phyloP scores from a whole-genome alignment of 2,329 filamentous ascomycete species.

The Colletotrichum cuscutae region DNA sequence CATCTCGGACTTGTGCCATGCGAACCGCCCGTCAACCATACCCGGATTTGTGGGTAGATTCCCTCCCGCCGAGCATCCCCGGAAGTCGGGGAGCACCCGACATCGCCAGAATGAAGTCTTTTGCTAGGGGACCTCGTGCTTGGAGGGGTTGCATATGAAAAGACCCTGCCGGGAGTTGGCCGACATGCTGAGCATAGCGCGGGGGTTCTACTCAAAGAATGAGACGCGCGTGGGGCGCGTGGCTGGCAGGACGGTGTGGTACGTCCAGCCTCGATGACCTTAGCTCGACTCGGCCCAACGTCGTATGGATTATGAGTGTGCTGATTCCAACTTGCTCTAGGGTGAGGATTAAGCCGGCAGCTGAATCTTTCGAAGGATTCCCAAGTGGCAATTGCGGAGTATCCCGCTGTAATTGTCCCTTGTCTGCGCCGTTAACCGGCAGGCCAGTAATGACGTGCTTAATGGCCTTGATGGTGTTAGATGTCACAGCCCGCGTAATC shows the following conservation, averaged over 20 bases:
- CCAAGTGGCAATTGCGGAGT: constrained; percentile 12
- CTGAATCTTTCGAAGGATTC: neutral
- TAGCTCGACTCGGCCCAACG: too few relatives aligned
- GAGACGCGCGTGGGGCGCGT: constrained; percentile 1
- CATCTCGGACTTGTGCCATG: constrained; percentile 26
- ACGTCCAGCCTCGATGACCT: neutral
- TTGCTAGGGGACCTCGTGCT: neutral
- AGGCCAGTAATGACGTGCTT: constrained; percentile 26
- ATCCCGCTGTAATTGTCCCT: constrained; percentile 1
- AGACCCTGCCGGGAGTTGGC: constrained; percentile 23
- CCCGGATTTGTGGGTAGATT: constrained; percentile 2
- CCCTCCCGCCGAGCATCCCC: neutral
- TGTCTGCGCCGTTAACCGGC: neutral
- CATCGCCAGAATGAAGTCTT: neutral
- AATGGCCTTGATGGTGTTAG: constrained; percentile 25
- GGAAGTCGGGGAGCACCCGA: constrained; percentile 18
- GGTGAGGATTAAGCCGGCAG: neutral
- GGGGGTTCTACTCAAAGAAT: neutral
- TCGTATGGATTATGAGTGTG: neutral
- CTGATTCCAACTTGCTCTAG: neutral
- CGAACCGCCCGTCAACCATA: neutral
- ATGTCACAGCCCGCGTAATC: neutral
- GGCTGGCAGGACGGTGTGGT: neutral
- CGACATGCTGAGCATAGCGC: neutral
- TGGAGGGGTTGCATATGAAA: neutral